phyloP scores from a whole-genome alignment of 345 rosid genomes.

The Dimocarpus longan region DNA sequence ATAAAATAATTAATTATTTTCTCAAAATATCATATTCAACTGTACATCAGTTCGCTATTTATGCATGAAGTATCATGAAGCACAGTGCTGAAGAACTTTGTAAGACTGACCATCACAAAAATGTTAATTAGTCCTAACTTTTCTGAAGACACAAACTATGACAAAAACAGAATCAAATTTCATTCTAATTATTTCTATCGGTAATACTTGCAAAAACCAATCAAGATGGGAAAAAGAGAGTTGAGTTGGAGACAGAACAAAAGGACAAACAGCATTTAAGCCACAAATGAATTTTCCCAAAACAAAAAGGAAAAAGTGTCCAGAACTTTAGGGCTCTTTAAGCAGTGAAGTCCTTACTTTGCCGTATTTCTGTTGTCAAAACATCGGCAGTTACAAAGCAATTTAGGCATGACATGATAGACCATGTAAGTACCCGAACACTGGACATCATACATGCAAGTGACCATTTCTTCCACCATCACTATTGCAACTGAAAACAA shows the following conservation, averaged over 20 bases:
- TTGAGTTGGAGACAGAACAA: background rate
- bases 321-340: background rate
- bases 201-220: background rate
- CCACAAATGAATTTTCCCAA: background rate
- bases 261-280: background rate
- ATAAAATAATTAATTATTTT: background rate
- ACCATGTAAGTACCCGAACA: background rate
- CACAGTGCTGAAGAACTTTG: constrained; percentile 2
- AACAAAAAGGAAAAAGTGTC: background rate
- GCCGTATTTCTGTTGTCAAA: background rate
- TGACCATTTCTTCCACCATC: background rate
- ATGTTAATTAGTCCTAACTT: background rate
- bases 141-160: constrained; percentile 1
- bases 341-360: background rate
- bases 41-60: constrained; percentile 19
- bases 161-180: background rate
- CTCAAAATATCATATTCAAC: constrained; percentile 14
- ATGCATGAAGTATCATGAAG: background rate
- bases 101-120: background rate
- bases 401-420: background rate
- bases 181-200: background rate
- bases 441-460: background rate
- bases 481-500: background rate
- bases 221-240: background rate
- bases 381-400: background rate